A percentile compares a stretch with the other conserved stretches of the same genome.
These are phyloP conservation scores for Cordyceps militaris DNA, from an alignment of 2,329 filamentous ascomycete species.

Conservation along the genomic window DNA sequence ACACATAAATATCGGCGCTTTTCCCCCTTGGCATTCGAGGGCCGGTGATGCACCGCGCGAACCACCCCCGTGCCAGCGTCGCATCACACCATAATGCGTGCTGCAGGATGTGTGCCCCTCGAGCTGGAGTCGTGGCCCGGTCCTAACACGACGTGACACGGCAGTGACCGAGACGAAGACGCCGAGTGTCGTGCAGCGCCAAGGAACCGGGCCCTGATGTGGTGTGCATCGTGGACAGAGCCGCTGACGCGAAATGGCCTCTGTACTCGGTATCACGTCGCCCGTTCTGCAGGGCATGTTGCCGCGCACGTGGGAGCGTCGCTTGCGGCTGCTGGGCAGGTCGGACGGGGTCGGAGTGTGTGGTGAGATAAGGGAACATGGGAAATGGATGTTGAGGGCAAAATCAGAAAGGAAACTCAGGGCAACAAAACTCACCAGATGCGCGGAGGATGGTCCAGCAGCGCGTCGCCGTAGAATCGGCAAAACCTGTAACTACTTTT, in stretches of 20 bases:
- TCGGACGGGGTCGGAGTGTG: background rate
- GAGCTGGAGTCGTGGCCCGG: background rate
- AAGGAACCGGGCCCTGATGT: background rate
- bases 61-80: slow-evolving; percentile 7
- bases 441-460: background rate
- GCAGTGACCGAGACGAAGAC: background rate
- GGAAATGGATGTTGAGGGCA: background rate
- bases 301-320: background rate
- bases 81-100: background rate
- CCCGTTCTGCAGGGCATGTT: background rate
- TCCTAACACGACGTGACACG: background rate
- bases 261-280: background rate
- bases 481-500: background rate
- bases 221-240: background rate
- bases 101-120: background rate
- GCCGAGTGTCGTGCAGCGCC: background rate
- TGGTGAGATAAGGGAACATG: background rate
- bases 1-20: background rate
- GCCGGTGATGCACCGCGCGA: too few species aligned
- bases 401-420: background rate
- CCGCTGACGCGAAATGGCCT: too few species aligned
- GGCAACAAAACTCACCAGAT: background rate
- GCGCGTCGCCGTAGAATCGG: too few species aligned
- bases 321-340: background rate
- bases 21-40: too few species aligned